Base-by-base conservation (phyloP, 2,329 filamentous ascomycete species). In the Apiospora sp. region DNA sequence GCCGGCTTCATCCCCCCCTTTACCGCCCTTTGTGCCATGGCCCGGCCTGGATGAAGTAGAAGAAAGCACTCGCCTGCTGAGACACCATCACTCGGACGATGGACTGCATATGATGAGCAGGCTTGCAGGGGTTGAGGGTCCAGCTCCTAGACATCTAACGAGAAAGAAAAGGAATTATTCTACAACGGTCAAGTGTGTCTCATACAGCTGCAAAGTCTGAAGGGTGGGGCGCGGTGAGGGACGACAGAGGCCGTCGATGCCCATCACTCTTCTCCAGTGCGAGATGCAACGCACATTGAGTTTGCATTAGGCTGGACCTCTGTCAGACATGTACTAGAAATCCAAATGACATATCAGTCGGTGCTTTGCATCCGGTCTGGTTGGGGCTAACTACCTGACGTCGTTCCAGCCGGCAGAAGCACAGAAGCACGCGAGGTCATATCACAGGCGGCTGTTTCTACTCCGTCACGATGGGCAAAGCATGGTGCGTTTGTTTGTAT, bases 1-100 rank as follows among this genome's bases (percentile, higher is more conserved):
- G 13, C 34, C 58, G 5, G 19, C 7, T 22, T n/a, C 58, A n/a
- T 12, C 1, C 24, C 14, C 27, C 14, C 4, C 22, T 37, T 64
- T 64, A 64, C 58, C 58, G 34, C 58, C 58, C 58, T 64, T 64
- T 64, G 58, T 64, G 34, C 34, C 58, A 41, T 64, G 34, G 58
- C 10, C 19, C 41, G 34, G 58, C 22, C 19, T 64, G 34, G 58
- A 64, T 64, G 58, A n/a, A 30, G 46, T n/a, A 41, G 58, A 64
- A 64, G 58, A 41, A 64, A 64, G 58, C 58, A 41, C 58, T 64
- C 58, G 58, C 34, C 14, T 64, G 12, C n/a, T 64, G 34, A 64
- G 58, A 64, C 58, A 51, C n/a, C 22, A 4, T 4, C 54, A 34
- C 58, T 64, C 58, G 58, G 58, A 41, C 58, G 58, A 41, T 22